phyloP scores from a whole-genome alignment of 1,139 yeast genomes.

The Suhomyces bribrorum region DNA sequence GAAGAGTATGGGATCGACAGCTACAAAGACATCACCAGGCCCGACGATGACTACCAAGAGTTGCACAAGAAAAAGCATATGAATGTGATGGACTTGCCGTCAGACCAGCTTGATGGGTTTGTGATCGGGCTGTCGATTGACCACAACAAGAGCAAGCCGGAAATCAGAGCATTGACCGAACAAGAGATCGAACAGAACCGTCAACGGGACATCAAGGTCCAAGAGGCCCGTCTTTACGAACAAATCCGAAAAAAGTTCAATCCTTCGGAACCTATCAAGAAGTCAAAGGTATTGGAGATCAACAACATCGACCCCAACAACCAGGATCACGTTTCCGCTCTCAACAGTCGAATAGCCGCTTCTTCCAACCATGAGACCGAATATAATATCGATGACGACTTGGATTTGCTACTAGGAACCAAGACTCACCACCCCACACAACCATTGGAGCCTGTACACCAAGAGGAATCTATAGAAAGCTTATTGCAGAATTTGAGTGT shows the following conservation, averaged over 20 bases:
- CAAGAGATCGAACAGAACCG: slow-evolving; percentile 32
- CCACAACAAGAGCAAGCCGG: slow-evolving; percentile 5
- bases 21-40: slow-evolving; percentile 29
- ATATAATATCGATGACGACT: slow-evolving; percentile 19
- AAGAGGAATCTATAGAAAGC: slow-evolving; percentile 2
- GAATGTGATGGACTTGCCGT: slow-evolving; percentile 20
- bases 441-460: slow-evolving; percentile 1
- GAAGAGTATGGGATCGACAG: slow-evolving; percentile 44
- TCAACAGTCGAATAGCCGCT: slow-evolving; percentile 27
- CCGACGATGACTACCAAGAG: slow-evolving; percentile 33
- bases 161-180: slow-evolving; percentile 24
- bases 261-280: slow-evolving; percentile 7
- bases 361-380: slow-evolving; percentile 12
- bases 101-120: slow-evolving; percentile 38
- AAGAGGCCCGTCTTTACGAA: slow-evolving; percentile 30
- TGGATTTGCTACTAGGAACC: slow-evolving; percentile 19
- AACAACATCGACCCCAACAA: slow-evolving; percentile 34
- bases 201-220: slow-evolving; percentile 25
- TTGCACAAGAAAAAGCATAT: slow-evolving; percentile 22
- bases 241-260: slow-evolving; percentile 35
- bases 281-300: slow-evolving; percentile 36
- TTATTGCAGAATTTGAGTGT: slow-evolving; percentile 6
- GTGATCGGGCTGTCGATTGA: slow-evolving; percentile 31
- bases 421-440: neutral
- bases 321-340: slow-evolving; percentile 24